Evolutionary conservation across 495 filamentous ascomycete genomes (phyloP), one percentile per base, ranked within the genome.

Genomic region (Podospora pseudopauciseta): DNA sequence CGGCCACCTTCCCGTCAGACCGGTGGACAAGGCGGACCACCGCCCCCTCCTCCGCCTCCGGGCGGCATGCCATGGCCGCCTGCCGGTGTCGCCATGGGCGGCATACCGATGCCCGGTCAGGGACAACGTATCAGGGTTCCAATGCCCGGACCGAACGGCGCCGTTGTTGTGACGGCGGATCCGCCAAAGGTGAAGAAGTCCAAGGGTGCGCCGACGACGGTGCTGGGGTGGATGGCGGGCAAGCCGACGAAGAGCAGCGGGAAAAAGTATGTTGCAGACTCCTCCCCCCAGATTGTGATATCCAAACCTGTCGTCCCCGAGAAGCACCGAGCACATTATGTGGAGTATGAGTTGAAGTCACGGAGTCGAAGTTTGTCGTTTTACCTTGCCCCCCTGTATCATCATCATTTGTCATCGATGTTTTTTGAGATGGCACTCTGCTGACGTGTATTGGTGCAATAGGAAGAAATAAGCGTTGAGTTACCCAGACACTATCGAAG

Each of bases 201-300:
- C 2, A 55, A 27, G 23, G 58, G 49, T 5, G 39, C 9, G 9
- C 9, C 39, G 39, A 26, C 65, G 57, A 7, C 75, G 3, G 63
- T 84, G 62, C 72, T 81, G 19, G 75, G 73, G 11, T 83, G 79
- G 75, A 76, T 83, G 73, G 73, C 76, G 23, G 79, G 73, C 13
- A 75, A 71, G 20, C 78, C 80, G 70, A 34, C 67, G 55, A 78
- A 72, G 65, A 70, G 65, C 68, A 77, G 71, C 54, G 64, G 71
- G 60, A 79, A 78, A 68, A 79, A 78, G 77, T 79, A 70, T 56
- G 77, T 75, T 58, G 7, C 30, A 32, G 65, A 53, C 61, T 5
- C 63, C 62, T 39, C 55, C 32, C 49, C 28, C 7, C 4, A 18
- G 9, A 9, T 56, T n/a, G 39, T 49, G 39, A 18, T 63, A 28